phyloP scores from a whole-genome alignment of 306 rosid genomes.

The Hylodesmum podocarpum region DNA sequence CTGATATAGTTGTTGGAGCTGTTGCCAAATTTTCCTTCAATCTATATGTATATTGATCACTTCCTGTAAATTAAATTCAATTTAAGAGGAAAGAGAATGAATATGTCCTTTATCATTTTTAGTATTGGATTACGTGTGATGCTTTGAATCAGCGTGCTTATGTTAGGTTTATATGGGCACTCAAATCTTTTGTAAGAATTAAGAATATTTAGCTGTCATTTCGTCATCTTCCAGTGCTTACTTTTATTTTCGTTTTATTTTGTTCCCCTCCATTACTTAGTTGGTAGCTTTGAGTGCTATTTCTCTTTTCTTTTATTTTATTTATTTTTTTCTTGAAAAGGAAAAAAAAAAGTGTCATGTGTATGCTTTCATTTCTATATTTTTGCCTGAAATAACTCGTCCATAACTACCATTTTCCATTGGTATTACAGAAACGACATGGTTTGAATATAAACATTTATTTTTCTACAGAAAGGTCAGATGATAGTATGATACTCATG shows the following conservation, averaged over 20 bases:
- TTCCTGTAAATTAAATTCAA: background rate
- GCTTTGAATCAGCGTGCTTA: slow-evolving; percentile 29
- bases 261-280: background rate
- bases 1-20: background rate
- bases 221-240: slow-evolving; percentile 9
- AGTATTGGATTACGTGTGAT: slow-evolving; percentile 21
- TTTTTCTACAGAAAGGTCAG: background rate
- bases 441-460: background rate
- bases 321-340: too few relatives aligned
- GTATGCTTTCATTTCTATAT: background rate
- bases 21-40: slow-evolving; percentile 15
- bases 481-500: too few relatives aligned
- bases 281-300: background rate
- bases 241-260: background rate
- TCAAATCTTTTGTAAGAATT: slow-evolving; percentile 7
- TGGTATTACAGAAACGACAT: background rate
- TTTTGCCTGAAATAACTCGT: background rate
- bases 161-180: background rate
- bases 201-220: slow-evolving; percentile 33
- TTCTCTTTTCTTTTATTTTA: background rate
- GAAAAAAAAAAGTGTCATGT: background rate
- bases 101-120: slow-evolving; percentile 21
- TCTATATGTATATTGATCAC: background rate
- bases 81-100: background rate
- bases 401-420: background rate